Percentiles rank a stretch among this genome's conserved stretches.
Conservation (phyloP, 257 asterid species). For the Gentiana straminea region DNA sequence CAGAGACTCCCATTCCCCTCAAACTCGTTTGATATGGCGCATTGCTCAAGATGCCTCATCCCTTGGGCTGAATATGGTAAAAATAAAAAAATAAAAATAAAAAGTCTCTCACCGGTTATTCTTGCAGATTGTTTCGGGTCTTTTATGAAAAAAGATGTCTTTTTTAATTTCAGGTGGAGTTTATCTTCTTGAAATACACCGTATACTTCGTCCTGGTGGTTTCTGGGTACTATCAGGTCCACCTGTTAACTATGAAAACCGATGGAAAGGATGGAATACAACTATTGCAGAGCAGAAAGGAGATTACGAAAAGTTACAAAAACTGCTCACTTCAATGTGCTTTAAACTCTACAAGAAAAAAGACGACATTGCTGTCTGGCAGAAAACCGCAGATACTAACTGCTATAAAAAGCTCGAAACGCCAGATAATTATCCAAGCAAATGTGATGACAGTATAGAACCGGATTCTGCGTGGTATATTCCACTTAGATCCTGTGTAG, state of each 20-base stretch:
- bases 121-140: neutral
- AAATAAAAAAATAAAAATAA: neutral
- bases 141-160: neutral
- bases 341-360: conserved; percentile 81
- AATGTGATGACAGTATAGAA: conserved; percentile 88
- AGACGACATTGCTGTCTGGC: conserved; percentile 97
- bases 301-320: conserved; percentile 60
- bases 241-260: conserved; percentile 85
- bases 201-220: conserved; percentile 77
- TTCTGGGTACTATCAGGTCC: conserved; percentile 99
- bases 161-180: conserved; percentile 67
- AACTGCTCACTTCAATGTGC: conserved; percentile 27
- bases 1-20: conserved; percentile 68
- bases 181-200: conserved; percentile 36
- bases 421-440: conserved; percentile 65
- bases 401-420: conserved; percentile 78
- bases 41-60: no score
- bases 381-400: conserved; percentile 44
- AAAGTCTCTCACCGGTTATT: no score
- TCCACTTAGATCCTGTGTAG: conserved; percentile 86
- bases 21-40: no score
- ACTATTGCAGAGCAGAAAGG: conserved; percentile 57
- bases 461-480: conserved; percentile 98
- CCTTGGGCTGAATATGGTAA: conserved; percentile 97
- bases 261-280: conserved; percentile 41